These are phyloP conservation scores for Selenicereus undatus DNA, from an alignment of 148 eudicot species.

Conservation along the genomic window DNA sequence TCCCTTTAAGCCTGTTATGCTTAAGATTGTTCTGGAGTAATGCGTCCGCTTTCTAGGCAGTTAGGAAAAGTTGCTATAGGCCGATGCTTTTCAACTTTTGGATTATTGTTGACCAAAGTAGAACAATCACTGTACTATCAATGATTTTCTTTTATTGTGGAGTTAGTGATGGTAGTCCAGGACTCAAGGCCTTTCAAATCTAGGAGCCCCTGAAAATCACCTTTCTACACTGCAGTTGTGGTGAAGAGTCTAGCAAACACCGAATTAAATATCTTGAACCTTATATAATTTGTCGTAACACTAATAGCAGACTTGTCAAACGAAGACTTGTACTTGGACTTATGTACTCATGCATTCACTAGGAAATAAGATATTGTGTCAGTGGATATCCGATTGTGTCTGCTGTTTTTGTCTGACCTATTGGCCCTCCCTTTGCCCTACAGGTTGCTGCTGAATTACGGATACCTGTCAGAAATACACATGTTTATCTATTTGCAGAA, in stretches of 20 bases:
- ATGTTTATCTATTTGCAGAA: slow-evolving; percentile 76
- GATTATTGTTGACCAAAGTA: too few relatives aligned
- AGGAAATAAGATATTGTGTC: too few relatives aligned
- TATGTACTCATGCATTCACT: neutral
- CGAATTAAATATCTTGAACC: neutral
- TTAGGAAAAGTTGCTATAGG: neutral
- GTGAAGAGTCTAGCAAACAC: neutral
- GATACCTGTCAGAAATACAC: slow-evolving; percentile 77
- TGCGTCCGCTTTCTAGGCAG: neutral
- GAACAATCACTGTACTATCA: too few relatives aligned
- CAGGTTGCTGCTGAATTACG: slow-evolving; percentile 94
- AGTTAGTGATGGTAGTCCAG: neutral
- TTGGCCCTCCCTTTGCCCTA: slow-evolving; percentile 19
- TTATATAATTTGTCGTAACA: neutral
- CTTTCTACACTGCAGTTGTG: neutral
- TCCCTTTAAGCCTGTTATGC: neutral
- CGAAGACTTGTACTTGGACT: neutral
- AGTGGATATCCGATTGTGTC: too few relatives aligned
- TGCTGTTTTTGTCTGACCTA: neutral
- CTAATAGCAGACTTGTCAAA: neutral
- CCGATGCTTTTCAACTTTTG: too few relatives aligned
- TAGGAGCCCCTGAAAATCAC: neutral
- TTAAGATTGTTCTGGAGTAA: neutral
- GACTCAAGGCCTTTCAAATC: neutral
- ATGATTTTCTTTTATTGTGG: neutral